Percentiles rank a stretch among this genome's conserved stretches.
These are phyloP conservation scores for Solanum chilense DNA, from an alignment of 257 asterid genomes.

Conservation along the genomic window DNA sequence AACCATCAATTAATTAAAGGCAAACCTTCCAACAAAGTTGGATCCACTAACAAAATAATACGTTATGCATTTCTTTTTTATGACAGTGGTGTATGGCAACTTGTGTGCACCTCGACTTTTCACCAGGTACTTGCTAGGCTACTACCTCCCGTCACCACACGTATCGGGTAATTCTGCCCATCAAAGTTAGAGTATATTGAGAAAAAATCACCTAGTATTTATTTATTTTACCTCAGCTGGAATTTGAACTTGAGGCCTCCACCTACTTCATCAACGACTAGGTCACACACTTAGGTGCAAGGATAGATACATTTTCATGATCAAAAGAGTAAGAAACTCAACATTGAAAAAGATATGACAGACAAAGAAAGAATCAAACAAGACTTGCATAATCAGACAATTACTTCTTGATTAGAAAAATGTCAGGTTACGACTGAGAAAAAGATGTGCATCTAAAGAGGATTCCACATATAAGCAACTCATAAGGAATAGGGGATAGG, in stretches of 20 bases:
- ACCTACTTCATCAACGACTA: neutral
- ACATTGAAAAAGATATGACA: neutral
- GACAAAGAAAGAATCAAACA: neutral
- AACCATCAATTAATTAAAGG: neutral
- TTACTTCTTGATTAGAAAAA: neutral
- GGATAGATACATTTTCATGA: neutral
- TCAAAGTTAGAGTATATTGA: neutral
- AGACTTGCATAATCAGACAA: neutral
- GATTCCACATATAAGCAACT: neutral
- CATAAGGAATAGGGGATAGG: neutral
- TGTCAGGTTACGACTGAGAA: neutral
- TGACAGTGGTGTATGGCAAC: neutral
- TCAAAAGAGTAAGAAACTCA: neutral
- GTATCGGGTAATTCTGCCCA: neutral
- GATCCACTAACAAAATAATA: neutral
- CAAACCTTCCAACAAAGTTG: neutral
- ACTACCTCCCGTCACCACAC: neutral
- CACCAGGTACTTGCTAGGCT: neutral
- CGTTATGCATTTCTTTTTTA: neutral
- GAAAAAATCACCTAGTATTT: neutral
- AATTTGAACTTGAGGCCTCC: neutral
- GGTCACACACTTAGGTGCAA: neutral
- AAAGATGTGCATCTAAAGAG: neutral
- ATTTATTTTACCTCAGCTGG: neutral
- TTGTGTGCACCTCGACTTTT: neutral